phyloP scores from a whole-genome alignment of 2,329 filamentous ascomycete genomes.

The Ilyonectria destructans region DNA sequence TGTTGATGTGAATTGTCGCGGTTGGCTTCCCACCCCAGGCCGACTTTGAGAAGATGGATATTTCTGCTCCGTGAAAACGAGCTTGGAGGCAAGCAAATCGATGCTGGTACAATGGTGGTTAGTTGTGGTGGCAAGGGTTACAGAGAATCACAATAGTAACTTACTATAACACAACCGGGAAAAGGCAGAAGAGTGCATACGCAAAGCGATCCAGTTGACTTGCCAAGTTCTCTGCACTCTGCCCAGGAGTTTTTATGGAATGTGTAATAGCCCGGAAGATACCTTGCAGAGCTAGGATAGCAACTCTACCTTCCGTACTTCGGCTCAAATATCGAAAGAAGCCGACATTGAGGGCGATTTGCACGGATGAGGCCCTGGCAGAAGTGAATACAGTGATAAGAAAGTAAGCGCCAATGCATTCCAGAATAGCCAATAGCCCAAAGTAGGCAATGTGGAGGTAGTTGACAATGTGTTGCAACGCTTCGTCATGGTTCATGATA shows the following conservation, averaged over 20 bases:
- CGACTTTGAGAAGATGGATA: conserved; percentile 12
- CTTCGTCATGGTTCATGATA: conserved; percentile 45
- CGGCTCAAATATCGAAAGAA: conserved; percentile 56
- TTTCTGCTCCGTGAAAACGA: conserved; percentile 39
- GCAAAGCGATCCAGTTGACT: conserved; percentile 59
- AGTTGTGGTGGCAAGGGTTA: accelerated
- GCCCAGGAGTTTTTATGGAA: conserved; percentile 53
- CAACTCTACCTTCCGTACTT: conserved; percentile 56
- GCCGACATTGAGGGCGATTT: conserved; percentile 46
- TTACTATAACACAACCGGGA: conserved; percentile 58
- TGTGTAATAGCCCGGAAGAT: conserved; percentile 56
- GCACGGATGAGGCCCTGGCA: conserved; percentile 38
- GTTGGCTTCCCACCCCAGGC: background rate
- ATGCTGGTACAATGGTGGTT: conserved; percentile 39
- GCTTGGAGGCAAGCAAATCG: conserved; percentile 54
- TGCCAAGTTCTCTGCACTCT: conserved; percentile 55
- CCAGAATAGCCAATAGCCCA: conserved; percentile 55
- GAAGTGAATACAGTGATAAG: conserved; percentile 54
- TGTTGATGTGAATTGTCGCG: conserved; percentile 14
- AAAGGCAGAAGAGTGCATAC: conserved; percentile 59
- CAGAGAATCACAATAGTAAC: conserved; percentile 20
- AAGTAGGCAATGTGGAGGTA: conserved; percentile 59
- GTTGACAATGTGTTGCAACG: conserved; percentile 49
- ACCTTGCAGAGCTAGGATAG: conserved; percentile 54
- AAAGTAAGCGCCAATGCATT: conserved; percentile 57